Evolutionary conservation across 2,329 filamentous ascomycete genomes (phyloP).

Genomic region (Didymella lethalis): DNA sequence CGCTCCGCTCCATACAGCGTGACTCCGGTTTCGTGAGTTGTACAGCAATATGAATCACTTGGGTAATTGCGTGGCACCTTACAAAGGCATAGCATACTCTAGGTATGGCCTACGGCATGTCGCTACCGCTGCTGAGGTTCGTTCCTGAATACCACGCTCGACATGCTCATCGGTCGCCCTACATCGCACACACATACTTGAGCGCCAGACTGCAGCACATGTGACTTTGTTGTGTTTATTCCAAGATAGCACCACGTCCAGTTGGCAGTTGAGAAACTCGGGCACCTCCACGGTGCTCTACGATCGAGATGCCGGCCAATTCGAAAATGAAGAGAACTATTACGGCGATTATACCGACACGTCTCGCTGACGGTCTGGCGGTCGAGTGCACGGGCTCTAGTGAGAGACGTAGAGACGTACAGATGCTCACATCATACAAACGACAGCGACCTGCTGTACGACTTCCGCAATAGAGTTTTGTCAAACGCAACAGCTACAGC

Average conservation of each 20-base stretch:
- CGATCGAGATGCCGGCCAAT: background rate
- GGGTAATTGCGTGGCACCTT: slow-evolving; percentile 32
- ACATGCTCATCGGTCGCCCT: slow-evolving; percentile 14
- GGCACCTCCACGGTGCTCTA: background rate
- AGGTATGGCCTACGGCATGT: slow-evolving; percentile 17
- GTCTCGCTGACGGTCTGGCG: slow-evolving; percentile 4
- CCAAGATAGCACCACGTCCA: background rate
- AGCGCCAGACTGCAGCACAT: slow-evolving; percentile 10
- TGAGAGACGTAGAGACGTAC: slow-evolving; percentile 1
- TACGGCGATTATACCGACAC: background rate
- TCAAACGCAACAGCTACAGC: slow-evolving; percentile 22
- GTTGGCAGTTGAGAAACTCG: background rate
- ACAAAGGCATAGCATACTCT: slow-evolving; percentile 22
- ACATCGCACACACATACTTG: slow-evolving; percentile 9
- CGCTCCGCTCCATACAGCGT: slow-evolving; percentile 41
- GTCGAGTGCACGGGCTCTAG: slow-evolving; percentile 1
- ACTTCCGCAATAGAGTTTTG: slow-evolving; percentile 13
- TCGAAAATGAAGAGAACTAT: background rate
- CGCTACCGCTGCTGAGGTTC: slow-evolving; percentile 22
- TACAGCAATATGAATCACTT: slow-evolving; percentile 42
- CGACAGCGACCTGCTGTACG: slow-evolving; percentile 5
- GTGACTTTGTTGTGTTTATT: background rate
- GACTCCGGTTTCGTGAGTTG: slow-evolving; percentile 52
- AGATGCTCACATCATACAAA: slow-evolving; percentile 10
- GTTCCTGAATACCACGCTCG: slow-evolving; percentile 22